Evolutionary conservation across 2,329 filamentous ascomycete genomes (phyloP).

Genomic region (Pseudocercospora macadamiae): DNA sequence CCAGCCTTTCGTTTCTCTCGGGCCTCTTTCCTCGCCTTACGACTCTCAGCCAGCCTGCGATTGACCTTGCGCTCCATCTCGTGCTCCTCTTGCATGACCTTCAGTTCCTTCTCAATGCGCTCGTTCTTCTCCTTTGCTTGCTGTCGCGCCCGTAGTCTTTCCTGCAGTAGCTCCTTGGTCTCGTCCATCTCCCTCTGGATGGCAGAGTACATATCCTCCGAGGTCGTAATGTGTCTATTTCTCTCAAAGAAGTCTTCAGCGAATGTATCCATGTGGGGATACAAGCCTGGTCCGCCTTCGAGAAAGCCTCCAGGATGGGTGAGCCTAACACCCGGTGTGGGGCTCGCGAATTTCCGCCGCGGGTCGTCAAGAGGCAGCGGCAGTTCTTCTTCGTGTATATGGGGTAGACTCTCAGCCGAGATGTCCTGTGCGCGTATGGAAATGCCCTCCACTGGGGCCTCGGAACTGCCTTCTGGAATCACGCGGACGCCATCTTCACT

Average conservation of each 20-base stretch:
- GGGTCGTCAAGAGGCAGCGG: conserved; percentile 48
- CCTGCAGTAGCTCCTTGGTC: conserved; percentile 35
- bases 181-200: conserved; percentile 37
- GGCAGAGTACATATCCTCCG: conserved; percentile 40
- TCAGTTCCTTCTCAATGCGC: conserved; percentile 47
- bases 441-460: conserved; percentile 31
- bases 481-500: conserved; percentile 32
- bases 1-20: conserved; percentile 35
- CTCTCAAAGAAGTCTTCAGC: conserved; percentile 45
- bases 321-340: conserved; percentile 48
- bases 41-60: conserved; percentile 46
- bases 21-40: conserved; percentile 40
- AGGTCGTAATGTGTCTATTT: conserved; percentile 39
- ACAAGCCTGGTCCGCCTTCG: conserved; percentile 51
- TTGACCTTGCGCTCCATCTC: conserved; percentile 50
- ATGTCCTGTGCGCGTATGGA: conserved; percentile 36
- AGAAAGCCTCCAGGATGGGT: conserved; percentile 52
- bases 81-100: conserved; percentile 48
- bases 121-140: conserved; percentile 46
- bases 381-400: conserved; percentile 38
- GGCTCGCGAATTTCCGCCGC: conserved; percentile 46
- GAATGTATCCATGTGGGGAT: conserved; percentile 43
- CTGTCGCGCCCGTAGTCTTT: conserved; percentile 40
- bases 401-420: conserved; percentile 30
- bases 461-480: conserved; percentile 31